Evolutionary conservation across 2,329 filamentous ascomycete genomes (phyloP).

Genomic region (Capronia epimyces): DNA sequence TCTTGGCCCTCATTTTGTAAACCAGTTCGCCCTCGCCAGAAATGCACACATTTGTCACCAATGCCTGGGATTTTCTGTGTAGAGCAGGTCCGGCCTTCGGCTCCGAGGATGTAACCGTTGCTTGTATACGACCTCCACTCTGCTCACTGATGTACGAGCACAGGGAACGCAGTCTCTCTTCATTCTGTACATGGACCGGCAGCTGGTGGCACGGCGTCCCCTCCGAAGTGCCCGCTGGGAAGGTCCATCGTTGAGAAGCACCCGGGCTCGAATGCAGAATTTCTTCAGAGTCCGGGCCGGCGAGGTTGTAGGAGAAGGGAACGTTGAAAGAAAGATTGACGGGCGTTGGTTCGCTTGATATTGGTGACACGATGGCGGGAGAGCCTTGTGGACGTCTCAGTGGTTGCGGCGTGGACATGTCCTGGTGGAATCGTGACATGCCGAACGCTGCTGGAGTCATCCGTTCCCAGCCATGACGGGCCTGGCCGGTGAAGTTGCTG

Average conservation of each 20-base stretch:
- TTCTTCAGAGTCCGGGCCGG: constrained; percentile 88
- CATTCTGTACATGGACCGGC: constrained; percentile 84
- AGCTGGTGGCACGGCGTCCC: constrained; percentile 80
- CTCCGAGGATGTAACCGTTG: constrained; percentile 74
- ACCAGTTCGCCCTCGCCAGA: constrained; percentile 83
- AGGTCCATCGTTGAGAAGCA: constrained; percentile 87
- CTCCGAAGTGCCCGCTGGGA: constrained; percentile 79
- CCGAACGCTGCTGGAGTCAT: constrained; percentile 61
- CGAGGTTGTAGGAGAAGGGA: constrained; percentile 85
- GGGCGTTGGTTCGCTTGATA: constrained; percentile 65
- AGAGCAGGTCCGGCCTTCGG: constrained; percentile 58
- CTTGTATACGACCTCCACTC: constrained; percentile 67
- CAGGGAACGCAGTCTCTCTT: constrained; percentile 69
- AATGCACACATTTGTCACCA: constrained; percentile 82
- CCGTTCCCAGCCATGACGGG: constrained; percentile 63
- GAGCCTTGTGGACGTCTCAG: constrained; percentile 52
- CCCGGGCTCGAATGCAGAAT: constrained; percentile 87
- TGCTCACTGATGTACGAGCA: constrained; percentile 74
- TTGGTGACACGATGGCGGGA: constrained; percentile 55
- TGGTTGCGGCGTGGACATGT: constrained; percentile 47
- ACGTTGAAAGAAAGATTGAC: constrained; percentile 97
- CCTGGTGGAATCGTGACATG: constrained; percentile 56
- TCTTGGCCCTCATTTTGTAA: constrained; percentile 80
- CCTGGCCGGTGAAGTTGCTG: constrained; percentile 60
- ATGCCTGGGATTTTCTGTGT: constrained; percentile 49